phyloP scores from a whole-genome alignment of 164 flowering plant genomes.

The Liquidambar formosana region DNA sequence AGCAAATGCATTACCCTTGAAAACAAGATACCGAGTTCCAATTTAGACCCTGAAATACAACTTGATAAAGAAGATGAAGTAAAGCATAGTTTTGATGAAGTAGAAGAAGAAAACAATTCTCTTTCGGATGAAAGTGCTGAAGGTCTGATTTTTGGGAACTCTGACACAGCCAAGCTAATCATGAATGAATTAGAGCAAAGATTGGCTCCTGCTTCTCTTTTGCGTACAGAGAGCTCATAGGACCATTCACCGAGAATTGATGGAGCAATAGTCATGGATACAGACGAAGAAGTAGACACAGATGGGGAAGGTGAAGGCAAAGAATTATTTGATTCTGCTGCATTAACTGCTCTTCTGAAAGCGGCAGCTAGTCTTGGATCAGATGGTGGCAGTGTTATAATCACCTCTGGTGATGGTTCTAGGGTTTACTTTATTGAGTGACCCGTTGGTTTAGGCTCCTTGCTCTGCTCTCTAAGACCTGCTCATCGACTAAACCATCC shows the following conservation, averaged over 20 bases:
- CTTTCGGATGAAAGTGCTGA: slow-evolving; percentile 56
- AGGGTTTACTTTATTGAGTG: slow-evolving; percentile 81
- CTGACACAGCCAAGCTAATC: slow-evolving; percentile 64
- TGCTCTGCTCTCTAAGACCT: slow-evolving; percentile 57
- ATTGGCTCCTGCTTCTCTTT: slow-evolving; percentile 49
- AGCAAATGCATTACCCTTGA: too few species aligned
- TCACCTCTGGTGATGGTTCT: slow-evolving; percentile 72
- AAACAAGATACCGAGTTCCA: not conserved
- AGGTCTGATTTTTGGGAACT: slow-evolving; percentile 51
- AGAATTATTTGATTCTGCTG: slow-evolving; percentile 84
- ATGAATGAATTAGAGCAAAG: slow-evolving; percentile 68
- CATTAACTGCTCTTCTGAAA: slow-evolving; percentile 88
- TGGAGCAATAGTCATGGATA: slow-evolving; percentile 80
- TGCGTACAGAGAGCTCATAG: slow-evolving; percentile 40
- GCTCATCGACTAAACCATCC: slow-evolving; percentile 54
- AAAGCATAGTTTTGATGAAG: slow-evolving; percentile 23
- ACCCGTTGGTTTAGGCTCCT: slow-evolving; percentile 90
- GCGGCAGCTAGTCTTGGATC: slow-evolving; percentile 68
- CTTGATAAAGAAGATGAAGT: slow-evolving; percentile 30
- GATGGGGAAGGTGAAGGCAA: slow-evolving; percentile 80
- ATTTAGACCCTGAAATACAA: slow-evolving; percentile 9
- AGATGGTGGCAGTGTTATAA: slow-evolving; percentile 53
- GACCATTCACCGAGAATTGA: slow-evolving; percentile 52
- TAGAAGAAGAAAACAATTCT: slow-evolving; percentile 39
- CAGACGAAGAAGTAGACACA: slow-evolving; percentile 87